These are phyloP conservation scores for Diutina neorugosa DNA, from an alignment of 1,139 yeast genomes.

Conservation along the genomic window DNA sequence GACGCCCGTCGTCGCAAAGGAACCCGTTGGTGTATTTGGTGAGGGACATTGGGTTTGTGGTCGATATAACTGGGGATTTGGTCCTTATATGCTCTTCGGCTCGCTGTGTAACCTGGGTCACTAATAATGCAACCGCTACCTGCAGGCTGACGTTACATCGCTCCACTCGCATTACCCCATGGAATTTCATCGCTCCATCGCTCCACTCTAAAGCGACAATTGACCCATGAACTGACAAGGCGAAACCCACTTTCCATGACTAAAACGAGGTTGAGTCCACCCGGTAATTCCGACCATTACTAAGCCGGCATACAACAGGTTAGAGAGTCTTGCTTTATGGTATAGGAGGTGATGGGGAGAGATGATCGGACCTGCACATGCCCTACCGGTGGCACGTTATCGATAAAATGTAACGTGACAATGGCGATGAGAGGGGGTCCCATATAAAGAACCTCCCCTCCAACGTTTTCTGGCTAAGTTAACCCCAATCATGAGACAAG, in stretches of 20 bases:
- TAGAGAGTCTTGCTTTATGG: too few relatives aligned
- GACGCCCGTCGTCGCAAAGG: conserved; percentile 39
- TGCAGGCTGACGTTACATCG: neutral
- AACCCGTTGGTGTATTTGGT: conserved; percentile 35
- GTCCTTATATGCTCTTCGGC: neutral
- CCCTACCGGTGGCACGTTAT: too few relatives aligned
- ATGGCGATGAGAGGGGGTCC: neutral
- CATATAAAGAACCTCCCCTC: neutral
- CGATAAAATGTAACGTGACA: neutral
- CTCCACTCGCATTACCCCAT: too few relatives aligned
- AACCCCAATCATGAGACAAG: conserved; percentile 21
- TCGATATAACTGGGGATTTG: neutral
- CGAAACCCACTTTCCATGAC: too few relatives aligned
- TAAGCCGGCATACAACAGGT: too few relatives aligned
- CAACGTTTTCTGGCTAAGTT: neutral
- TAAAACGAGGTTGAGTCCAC: too few relatives aligned
- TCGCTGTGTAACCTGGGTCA: conserved; percentile 1
- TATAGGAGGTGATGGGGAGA: too few relatives aligned
- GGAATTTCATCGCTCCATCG: too few relatives aligned
- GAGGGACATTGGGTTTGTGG: neutral
- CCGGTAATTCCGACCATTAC: too few relatives aligned
- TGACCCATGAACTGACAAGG: too few relatives aligned
- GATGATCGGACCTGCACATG: neutral
- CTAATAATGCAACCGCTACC: neutral
- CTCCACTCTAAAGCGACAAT: too few relatives aligned